Evolutionary conservation across 345 rosid species (phyloP).

Genomic region (Brassica nigra): DNA sequence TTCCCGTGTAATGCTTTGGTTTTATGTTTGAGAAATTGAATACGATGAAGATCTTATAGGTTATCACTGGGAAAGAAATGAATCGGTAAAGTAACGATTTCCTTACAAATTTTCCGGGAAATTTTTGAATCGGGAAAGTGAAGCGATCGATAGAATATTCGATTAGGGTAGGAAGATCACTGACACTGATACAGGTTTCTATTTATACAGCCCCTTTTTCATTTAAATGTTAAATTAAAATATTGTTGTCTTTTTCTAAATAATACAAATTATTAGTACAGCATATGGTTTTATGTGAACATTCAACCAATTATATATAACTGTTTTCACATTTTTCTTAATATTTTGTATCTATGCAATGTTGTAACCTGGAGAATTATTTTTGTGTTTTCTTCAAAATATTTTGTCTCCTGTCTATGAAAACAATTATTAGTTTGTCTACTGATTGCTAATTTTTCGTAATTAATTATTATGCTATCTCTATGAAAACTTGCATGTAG

Average conservation of each 20-base stretch:
- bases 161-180: slow-evolving; percentile 12
- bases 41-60: neutral
- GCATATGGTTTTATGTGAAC: slow-evolving; percentile 10
- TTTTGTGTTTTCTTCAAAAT: neutral
- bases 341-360: neutral
- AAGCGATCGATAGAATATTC: slow-evolving; percentile 23
- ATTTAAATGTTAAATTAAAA: neutral
- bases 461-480: neutral
- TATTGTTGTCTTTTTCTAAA: neutral
- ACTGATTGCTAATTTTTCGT: neutral
- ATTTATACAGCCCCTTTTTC: slow-evolving; percentile 5
- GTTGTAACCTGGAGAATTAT: neutral
- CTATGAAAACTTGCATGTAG: slow-evolving; percentile 14
- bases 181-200: slow-evolving; percentile 8
- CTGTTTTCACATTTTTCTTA: neutral
- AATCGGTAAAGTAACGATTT: slow-evolving; percentile 22
- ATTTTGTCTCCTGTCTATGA: slow-evolving; percentile 14
- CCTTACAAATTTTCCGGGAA: neutral
- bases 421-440: slow-evolving; percentile 16
- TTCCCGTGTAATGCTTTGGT: slow-evolving; percentile 1
- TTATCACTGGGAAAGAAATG: neutral
- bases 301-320: neutral
- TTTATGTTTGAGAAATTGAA: neutral
- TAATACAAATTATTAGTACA: neutral
- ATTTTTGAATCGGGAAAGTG: slow-evolving; percentile 22